Conservation (phyloP, 768 basidiomycete genomes). For the Holtermannia corniformis region DNA sequence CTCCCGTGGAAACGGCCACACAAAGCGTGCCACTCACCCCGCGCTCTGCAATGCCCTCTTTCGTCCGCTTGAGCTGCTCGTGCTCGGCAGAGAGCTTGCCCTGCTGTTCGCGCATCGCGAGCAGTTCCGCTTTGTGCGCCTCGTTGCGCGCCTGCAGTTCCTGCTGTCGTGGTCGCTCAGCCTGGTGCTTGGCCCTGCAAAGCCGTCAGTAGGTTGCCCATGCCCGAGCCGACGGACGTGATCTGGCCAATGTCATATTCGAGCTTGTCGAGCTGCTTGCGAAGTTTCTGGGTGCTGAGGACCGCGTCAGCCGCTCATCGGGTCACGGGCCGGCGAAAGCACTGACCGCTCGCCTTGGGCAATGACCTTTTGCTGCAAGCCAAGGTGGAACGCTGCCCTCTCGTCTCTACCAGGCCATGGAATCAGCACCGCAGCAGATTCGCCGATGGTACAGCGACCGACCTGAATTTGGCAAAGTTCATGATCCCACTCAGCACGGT, state of each 20-base stretch:
- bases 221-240: constrained; percentile 39
- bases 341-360: constrained; percentile 27
- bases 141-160: constrained; percentile 57
- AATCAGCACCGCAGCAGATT: not conserved
- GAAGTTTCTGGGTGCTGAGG: constrained; percentile 10
- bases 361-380: constrained; percentile 47
- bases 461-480: constrained; percentile 85
- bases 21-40: too few species aligned
- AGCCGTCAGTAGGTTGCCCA: not conserved
- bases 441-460: constrained; percentile 37
- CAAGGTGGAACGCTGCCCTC: constrained; percentile 16
- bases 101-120: constrained; percentile 62
- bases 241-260: constrained; percentile 29
- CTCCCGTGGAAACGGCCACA: too few species aligned
- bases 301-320: not conserved
- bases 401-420: constrained; percentile 17
- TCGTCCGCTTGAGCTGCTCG: constrained; percentile 63
- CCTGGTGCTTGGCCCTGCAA: constrained; percentile 52
- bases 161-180: constrained; percentile 47
- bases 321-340: not conserved
- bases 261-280: constrained; percentile 20
- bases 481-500: constrained; percentile 75
- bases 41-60: constrained; percentile 53
- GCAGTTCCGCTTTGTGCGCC: constrained; percentile 61
- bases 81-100: constrained; percentile 48